These are phyloP conservation scores for Trichosporon faecale DNA, from an alignment of 1,284 basidiomycete species.

Conservation along the genomic window DNA sequence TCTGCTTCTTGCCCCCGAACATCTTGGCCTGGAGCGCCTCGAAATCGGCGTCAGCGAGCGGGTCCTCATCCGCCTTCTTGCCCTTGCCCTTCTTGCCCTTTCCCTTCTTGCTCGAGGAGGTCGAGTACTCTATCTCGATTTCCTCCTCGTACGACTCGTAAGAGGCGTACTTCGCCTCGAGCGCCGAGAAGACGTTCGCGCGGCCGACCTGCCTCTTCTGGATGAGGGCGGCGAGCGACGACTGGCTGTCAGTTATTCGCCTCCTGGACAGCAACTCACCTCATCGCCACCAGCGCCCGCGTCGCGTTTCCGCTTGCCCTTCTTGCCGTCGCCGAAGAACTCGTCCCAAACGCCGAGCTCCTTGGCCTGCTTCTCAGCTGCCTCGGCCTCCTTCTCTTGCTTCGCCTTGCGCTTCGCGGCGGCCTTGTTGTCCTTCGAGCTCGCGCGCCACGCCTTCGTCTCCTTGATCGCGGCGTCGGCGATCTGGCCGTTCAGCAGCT, in stretches of 20 bases:
- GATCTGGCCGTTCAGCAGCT: conserved; percentile 68
- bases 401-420: conserved; percentile 68
- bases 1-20: conserved; percentile 34
- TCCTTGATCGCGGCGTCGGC: conserved; percentile 58
- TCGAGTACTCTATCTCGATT: conserved; percentile 13
- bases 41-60: conserved; percentile 43
- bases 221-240: conserved; percentile 75
- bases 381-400: conserved; percentile 71
- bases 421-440: conserved; percentile 70
- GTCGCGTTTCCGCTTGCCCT: conserved; percentile 63
- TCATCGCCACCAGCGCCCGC: conserved; percentile 38
- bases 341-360: conserved; percentile 93
- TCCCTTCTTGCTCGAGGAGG: conserved; percentile 25
- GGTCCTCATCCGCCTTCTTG: conserved; percentile 20
- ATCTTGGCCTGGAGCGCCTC: conserved; percentile 46
- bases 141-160: conserved; percentile 34
- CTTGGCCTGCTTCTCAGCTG: conserved; percentile 80
- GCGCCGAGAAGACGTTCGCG: conserved; percentile 67
- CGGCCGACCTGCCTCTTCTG: conserved; percentile 66
- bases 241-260: conserved; percentile 43
- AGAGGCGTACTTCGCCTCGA: conserved; percentile 72
- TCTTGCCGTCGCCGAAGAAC: conserved; percentile 79
- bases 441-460: conserved; percentile 64
- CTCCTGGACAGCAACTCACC: not conserved
- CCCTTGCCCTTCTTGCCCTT: conserved; percentile 29